Conservation (phyloP, 345 rosid species). For the Cardiospermum halicacabum region DNA sequence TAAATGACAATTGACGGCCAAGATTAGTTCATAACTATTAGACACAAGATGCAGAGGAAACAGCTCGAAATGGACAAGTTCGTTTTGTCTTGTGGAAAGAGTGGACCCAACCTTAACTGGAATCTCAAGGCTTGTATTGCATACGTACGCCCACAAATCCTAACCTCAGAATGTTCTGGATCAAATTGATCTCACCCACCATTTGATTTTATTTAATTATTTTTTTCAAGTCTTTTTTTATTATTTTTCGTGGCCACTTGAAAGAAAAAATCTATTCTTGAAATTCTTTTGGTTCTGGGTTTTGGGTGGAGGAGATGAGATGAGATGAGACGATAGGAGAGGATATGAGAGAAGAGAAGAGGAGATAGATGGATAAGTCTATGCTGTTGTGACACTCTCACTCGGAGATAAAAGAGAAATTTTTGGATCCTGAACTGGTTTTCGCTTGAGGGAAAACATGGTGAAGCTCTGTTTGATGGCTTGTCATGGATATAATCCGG, state of each 20-base stretch:
- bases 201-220: too few species aligned
- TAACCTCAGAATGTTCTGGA: conserved; percentile 12
- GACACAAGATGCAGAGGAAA: too few species aligned
- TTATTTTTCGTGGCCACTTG: conserved; percentile 15
- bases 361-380: conserved; percentile 32
- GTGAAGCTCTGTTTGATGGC: conserved; percentile 62
- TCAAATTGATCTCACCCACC: neutral
- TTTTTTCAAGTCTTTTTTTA: neutral
- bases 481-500: conserved; percentile 45
- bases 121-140: conserved; percentile 31
- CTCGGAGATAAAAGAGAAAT: conserved; percentile 8
- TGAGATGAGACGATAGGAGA: too few species aligned
- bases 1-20: too few species aligned
- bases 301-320: too few species aligned
- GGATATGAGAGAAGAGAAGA: too few species aligned
- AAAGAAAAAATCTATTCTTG: neutral
- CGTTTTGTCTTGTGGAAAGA: too few species aligned
- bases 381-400: conserved; percentile 19
- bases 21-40: too few species aligned
- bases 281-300: conserved; percentile 1
- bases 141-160: conserved; percentile 20
- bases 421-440: conserved; percentile 26
- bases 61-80: too few species aligned
- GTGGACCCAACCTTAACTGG: conserved; percentile 22
- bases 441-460: conserved; percentile 35